Base-by-base conservation (phyloP, 352 stramenopile genomes). In the Pythium aristosporum region DNA sequence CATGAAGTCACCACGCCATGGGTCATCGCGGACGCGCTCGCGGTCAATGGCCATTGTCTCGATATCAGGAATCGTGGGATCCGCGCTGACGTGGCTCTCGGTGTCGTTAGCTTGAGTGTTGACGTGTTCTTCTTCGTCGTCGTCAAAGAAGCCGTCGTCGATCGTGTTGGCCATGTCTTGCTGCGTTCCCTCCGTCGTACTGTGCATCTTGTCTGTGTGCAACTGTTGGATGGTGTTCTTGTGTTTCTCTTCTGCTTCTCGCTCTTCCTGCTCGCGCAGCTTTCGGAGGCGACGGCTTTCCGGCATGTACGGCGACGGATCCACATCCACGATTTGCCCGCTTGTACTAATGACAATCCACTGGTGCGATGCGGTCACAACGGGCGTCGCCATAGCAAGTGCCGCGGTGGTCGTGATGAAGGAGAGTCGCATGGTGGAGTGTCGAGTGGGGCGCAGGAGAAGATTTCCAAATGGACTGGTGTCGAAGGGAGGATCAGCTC, bases 341-440 rank as follows among this genome's bases (percentile, higher is more conserved):
- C 41, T 55, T 7, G 41, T 65, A 34, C 56, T 34, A 5, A 69
- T 55, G 20, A 69, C 63, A 41, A 69, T 69, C 63, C 63, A 69
- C 39, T 46, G 55, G 4, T 30, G 47, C 2, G 36, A 12, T n/a
- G 6, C 28, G 8, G 44, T 30, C 20, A n/a, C 28, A 1, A 10
- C 10, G 5, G 30, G 13, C 0, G 39, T 30, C 11, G n/a, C 32
- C 13, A 36, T 20, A 7, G 28, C 21, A 12, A 32, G 28, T 9
- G 47, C 28, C 32, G 34, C 49, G 3, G 39, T 42, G 15, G 59
- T 49, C 39, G 18, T 10, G 28, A 66, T n/a, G 5, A 57, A 5
- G 4, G 50, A 30, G 10, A 57, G 18, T 9, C 32, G 50, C 50
- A 57, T 57, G 16, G 39, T 46, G 5, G 39, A 20, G 16, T 21